Conservation (phyloP, 306 rosid species). For the Dalbergia cochinchinensis region DNA sequence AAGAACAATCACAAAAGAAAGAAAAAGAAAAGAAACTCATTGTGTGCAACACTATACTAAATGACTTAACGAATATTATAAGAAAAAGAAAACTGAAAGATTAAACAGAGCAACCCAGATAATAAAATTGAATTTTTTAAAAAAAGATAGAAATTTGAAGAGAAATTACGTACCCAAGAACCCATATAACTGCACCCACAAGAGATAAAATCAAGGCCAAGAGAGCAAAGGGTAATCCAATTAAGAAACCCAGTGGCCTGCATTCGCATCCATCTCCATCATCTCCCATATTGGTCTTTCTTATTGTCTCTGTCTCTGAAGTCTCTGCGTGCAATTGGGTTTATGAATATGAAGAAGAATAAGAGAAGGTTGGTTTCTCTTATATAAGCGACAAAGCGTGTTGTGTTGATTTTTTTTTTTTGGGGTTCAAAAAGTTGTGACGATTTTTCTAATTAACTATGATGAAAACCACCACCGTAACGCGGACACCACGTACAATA, state of each 20-base stretch:
- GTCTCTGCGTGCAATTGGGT: background rate
- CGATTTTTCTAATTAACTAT: conserved; percentile 22
- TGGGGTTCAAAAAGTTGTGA: background rate
- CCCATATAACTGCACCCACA: conserved; percentile 80
- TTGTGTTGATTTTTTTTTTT: background rate
- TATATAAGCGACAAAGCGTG: conserved; percentile 43
- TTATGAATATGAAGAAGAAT: background rate
- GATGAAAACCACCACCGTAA: background rate
- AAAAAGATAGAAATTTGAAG: background rate
- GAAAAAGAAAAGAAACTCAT: background rate
- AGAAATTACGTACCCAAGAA: conserved; percentile 59
- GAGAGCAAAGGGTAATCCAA: conserved; percentile 86
- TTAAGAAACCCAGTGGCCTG: conserved; percentile 83
- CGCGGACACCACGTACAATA: conserved; percentile 8
- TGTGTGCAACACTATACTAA: background rate
- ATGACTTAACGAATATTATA: background rate
- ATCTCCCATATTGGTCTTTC: conserved; percentile 54
- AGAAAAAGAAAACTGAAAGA: background rate
- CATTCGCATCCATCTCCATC: conserved; percentile 63
- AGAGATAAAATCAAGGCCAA: conserved; percentile 68
- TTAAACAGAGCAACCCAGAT: background rate
- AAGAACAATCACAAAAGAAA: background rate
- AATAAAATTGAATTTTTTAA: background rate
- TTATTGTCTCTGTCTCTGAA: background rate
- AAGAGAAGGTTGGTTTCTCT: background rate